Base-by-base conservation (phyloP, 2,329 filamentous ascomycete species). In the Raffaelea albimanens region DNA sequence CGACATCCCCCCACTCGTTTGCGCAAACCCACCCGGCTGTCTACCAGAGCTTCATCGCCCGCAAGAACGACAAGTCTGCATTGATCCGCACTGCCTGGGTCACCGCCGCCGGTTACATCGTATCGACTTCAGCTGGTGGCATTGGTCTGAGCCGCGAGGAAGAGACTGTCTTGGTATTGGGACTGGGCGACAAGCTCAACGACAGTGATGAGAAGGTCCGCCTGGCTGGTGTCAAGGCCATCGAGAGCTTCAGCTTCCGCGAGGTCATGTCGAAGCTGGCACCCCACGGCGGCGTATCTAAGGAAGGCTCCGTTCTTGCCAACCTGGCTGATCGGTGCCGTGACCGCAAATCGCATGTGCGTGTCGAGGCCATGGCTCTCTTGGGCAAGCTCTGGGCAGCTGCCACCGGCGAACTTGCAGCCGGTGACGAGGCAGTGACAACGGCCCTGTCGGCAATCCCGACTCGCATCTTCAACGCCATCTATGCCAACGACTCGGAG, bases 321-420 rank as follows among this genome's bases (percentile, higher is more conserved):
- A 88, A 84, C 53, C 75, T 98, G 22, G 87, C 87, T 23, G 89
- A 96, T 59, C 80, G 93, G 53, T 88, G 87, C 55, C 88, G 90
- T 56, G 94, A 98, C 66, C 83, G 84, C 52, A 91, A 85, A 61
- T 78, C 83, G 14, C 72, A 78, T 39, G 87, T 98, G 11, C 85
- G 91, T 49, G 81, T 86, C 36, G 87, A 91, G 57, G 90, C 88
- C 21, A 95, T 95, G 78, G 83, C 82, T 44, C 73, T 94, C 9
- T 70, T 97, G 1, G 87, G 80, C 11, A 87, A 83, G 52, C 82
- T 97, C 23, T 98, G 93, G 93, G 90, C 87, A n/a, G 90, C 94
- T 18, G 91, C 87, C 13, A 80, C 83, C 18, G 87, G 88, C 18
- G 90, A 95, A 57, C 85, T 98, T 56, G 82, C 87, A 21, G 80